Conservation (phyloP, 2,329 filamentous ascomycete genomes). For the Aspergillus brasiliensis region DNA sequence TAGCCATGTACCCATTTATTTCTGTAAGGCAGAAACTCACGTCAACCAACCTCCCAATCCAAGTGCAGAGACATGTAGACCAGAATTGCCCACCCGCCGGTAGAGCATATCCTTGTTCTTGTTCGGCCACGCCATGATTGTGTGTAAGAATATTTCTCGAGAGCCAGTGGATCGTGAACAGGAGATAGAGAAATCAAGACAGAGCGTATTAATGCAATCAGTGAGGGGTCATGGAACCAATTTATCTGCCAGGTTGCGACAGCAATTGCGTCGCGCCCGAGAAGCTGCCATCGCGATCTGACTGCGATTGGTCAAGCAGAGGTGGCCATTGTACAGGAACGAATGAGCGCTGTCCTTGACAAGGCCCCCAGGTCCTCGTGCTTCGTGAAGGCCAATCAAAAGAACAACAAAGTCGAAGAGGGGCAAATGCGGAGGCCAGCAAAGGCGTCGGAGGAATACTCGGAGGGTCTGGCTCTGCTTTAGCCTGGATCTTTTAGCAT, state of each 20-base stretch:
- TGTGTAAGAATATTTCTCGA: background rate
- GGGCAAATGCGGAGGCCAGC: background rate
- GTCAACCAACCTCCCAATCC: conserved; percentile 58
- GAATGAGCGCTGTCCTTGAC: background rate
- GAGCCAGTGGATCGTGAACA: background rate
- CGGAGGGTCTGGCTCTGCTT: conserved; percentile 19
- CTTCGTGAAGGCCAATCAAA: conserved; percentile 6
- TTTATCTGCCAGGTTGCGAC: conserved; percentile 5
- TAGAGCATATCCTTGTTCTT: conserved; percentile 63
- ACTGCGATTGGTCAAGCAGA: background rate
- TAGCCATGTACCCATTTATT: background rate
- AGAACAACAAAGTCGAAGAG: background rate
- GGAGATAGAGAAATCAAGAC: background rate
- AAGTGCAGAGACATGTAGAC: conserved; percentile 72
- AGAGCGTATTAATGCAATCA: background rate
- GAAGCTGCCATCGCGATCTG: background rate
- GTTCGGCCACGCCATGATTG: conserved; percentile 26
- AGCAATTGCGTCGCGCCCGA: background rate
- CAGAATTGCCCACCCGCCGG: conserved; percentile 69
- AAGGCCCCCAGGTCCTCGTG: background rate
- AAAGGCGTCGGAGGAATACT: conserved; percentile 22
- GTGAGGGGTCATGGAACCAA: background rate
- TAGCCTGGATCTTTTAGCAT: background rate
- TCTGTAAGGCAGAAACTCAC: conserved; percentile 17
- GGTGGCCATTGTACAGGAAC: too few relatives aligned